Base-by-base conservation (phyloP, 108 stramenopile genomes). In the Pseudonitzschia delicatissima region DNA sequence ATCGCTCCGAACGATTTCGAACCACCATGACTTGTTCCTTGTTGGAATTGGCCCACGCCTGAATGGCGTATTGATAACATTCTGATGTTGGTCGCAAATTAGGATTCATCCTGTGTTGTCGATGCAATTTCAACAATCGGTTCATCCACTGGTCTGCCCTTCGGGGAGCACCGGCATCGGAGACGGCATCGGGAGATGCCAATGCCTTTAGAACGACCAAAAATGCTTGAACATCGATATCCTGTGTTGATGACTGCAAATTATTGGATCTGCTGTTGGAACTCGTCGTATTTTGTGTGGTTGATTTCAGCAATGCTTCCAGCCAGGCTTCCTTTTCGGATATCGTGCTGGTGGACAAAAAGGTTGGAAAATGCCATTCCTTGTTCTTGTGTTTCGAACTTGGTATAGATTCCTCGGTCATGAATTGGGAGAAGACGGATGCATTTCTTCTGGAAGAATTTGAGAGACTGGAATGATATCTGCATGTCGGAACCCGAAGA, bases 21-120 rank as follows among this genome's bases (percentile, higher is more conserved):
- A 77, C 69, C 2, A 80, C 60, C 32, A 73, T 64, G 11, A 51
- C 26, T 23, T 88, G 77, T 53, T 79, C 84, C 50, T 77, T 78
- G 6, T 40, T 42, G 15, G 73, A 63, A 59, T 79, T 77, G 12
- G 78, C 76, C 92, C 92, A 93, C 33, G 76, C 81, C 68, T 80
- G 81, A 45, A 93, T 87, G 57, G 84, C 85, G n/a, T 77, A 64
- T 58, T 85, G 77, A 73, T 90, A 90, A 59, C 74, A 81, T 26
- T 82, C 74, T 2, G 76, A 55, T 9, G 72, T 73, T 5, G 88
- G 86, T 55, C 82, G 60, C 5, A 83, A 48, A 57, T 51, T 35
- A 20, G 45, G 45, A 31, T 57, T 64, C 11, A 11, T 7, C 13
- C 51, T 40, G 35, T 51, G 32, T 42, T 0, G 11, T 42, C 40